A percentile compares a stretch with the other conserved stretches of the same genome.
These are phyloP conservation scores for Dunaliella salina DNA, from an alignment of 163 green algal species.

Conservation along the genomic window DNA sequence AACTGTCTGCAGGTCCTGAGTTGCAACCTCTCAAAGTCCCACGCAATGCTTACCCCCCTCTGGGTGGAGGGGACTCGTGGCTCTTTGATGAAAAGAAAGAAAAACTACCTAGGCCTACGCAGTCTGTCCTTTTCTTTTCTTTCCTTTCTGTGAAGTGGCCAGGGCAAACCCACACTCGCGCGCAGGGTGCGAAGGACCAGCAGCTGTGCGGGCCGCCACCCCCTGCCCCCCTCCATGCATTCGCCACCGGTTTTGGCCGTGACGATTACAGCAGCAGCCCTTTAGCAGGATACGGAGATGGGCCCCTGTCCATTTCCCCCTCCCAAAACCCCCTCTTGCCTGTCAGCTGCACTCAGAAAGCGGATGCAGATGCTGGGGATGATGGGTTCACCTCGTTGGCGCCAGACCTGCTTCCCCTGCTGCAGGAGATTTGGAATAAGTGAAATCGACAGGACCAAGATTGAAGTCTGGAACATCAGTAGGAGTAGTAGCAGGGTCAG, in stretches of 20 bases:
- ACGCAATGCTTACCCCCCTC: no score
- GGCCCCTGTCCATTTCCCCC: background rate
- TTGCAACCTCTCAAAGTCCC: background rate
- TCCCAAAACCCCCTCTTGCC: background rate
- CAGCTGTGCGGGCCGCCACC: background rate
- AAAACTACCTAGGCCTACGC: no score
- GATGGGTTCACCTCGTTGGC: background rate
- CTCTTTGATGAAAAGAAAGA: no score
- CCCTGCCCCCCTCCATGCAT: background rate
- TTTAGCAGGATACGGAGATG: background rate
- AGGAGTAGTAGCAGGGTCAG: background rate
- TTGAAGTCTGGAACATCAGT: no score
- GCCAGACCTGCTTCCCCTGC: conserved; percentile 22
- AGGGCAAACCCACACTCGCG: background rate
- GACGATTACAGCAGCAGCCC: background rate
- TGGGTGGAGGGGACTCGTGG: no score
- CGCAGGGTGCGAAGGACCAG: background rate
- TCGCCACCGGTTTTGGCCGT: background rate
- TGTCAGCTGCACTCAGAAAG: background rate
- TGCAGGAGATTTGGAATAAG: conserved; percentile 31
- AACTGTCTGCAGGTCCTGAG: background rate
- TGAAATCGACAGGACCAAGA: background rate
- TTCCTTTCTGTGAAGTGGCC: background rate
- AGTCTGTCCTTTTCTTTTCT: no score
- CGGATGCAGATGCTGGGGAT: background rate